These are phyloP conservation scores for Gastrolobium bilobum DNA, from an alignment of 306 rosid species.

Conservation along the genomic window DNA sequence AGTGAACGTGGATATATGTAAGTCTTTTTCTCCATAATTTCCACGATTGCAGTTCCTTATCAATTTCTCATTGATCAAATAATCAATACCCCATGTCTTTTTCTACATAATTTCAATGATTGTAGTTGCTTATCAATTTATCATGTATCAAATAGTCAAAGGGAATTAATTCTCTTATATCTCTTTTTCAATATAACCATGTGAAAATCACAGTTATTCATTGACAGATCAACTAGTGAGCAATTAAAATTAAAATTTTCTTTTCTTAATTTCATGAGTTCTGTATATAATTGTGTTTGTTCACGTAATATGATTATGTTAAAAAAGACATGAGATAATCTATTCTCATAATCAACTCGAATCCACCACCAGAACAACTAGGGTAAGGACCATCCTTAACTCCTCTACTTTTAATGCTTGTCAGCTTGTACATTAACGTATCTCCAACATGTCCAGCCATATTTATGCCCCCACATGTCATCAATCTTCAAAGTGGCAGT, in stretches of 20 bases:
- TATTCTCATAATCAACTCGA: neutral
- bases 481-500: neutral
- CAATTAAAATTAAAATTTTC: no score
- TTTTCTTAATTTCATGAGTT: no score
- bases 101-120: neutral
- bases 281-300: no score
- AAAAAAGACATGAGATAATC: no score
- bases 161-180: no score
- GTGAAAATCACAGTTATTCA: no score
- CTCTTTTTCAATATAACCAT: no score
- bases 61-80: neutral
- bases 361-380: neutral
- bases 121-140: neutral
- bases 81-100: neutral
- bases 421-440: neutral
- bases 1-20: neutral
- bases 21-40: neutral
- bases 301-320: no score
- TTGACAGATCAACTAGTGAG: no score
- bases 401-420: neutral
- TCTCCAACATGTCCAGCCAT: neutral
- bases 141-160: neutral
- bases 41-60: neutral
- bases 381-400: neutral
- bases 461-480: conserved; percentile 14